phyloP scores from a whole-genome alignment of 805 yeast species.

The Cephaloascus albidus region DNA sequence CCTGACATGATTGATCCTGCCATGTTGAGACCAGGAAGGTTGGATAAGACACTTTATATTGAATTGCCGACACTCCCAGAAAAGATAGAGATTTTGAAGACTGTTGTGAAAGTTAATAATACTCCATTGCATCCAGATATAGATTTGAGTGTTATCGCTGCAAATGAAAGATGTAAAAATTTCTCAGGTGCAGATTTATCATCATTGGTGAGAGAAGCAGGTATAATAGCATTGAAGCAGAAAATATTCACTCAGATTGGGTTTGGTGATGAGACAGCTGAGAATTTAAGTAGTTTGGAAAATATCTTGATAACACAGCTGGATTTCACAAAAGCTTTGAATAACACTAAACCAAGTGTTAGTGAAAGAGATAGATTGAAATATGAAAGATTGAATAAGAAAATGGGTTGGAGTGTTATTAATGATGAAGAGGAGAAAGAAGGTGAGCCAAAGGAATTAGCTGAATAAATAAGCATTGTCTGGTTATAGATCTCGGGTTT shows the following conservation, averaged over 20 bases:
- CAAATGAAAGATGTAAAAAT: constrained; percentile 74
- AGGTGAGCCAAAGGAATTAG: constrained; percentile 2
- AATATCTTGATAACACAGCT: constrained; percentile 9
- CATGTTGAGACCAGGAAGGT: constrained; percentile 93
- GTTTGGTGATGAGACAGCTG: constrained; percentile 37
- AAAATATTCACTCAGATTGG: constrained; percentile 49
- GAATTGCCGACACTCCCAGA: constrained; percentile 79
- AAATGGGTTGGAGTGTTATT: constrained; percentile 61
- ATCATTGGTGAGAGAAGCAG: constrained; percentile 89
- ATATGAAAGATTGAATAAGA: constrained; percentile 65
- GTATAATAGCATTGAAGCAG: constrained; percentile 75
- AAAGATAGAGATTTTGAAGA: constrained; percentile 70
- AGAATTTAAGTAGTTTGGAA: neutral
- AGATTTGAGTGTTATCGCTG: constrained; percentile 51
- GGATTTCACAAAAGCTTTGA: constrained; percentile 68
- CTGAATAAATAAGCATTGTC: constrained; percentile 2
- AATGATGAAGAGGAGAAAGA: constrained; percentile 20
- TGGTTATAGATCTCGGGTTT: too few relatives aligned
- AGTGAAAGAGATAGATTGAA: constrained; percentile 73
- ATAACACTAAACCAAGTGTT: constrained; percentile 80
- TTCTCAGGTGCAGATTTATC: constrained; percentile 96
- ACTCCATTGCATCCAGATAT: constrained; percentile 68
- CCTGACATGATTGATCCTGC: constrained; percentile 99
- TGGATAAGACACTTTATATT: constrained; percentile 86
- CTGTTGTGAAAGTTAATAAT: constrained; percentile 60